Evolutionary conservation across 352 stramenopile species (phyloP).

Genomic region (Globisporangium yorkense): DNA sequence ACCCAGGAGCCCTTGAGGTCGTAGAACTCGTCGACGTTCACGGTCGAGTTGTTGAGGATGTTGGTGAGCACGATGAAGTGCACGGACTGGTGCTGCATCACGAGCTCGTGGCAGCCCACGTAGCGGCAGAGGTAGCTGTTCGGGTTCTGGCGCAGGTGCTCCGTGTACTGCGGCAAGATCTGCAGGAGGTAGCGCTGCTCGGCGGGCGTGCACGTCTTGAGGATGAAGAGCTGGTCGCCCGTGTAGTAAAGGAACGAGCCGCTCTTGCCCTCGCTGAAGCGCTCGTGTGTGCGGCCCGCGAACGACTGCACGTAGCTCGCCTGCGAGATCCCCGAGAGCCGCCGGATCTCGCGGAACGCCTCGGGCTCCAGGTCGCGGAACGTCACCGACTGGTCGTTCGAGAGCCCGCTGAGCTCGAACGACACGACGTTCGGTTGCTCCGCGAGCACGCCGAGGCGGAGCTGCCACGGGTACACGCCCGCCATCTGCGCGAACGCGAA

Average conservation of each 20-base stretch:
- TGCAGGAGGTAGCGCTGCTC: slow-evolving; percentile 83
- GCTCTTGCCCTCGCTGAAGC: slow-evolving; percentile 88
- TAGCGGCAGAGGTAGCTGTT: slow-evolving; percentile 87
- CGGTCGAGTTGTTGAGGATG: slow-evolving; percentile 79
- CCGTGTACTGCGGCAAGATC: slow-evolving; percentile 86
- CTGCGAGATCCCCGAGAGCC: slow-evolving; percentile 70
- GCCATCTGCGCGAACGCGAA: slow-evolving; percentile 66
- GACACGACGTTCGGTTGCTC: slow-evolving; percentile 50
- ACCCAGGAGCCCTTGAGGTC: slow-evolving; percentile 91
- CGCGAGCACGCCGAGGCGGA: slow-evolving; percentile 35
- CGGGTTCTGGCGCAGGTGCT: slow-evolving; percentile 69
- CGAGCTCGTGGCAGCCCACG: slow-evolving; percentile 83
- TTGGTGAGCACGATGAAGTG: slow-evolving; percentile 87
- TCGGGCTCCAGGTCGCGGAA: slow-evolving; percentile 83
- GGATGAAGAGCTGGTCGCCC: slow-evolving; percentile 82
- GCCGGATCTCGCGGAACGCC: slow-evolving; percentile 76
- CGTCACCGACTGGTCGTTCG: slow-evolving; percentile 53
- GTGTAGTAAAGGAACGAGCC: slow-evolving; percentile 89
- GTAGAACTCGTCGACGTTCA: slow-evolving; percentile 87
- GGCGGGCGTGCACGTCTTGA: slow-evolving; percentile 83
- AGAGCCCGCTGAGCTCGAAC: slow-evolving; percentile 67
- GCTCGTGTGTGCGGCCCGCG: slow-evolving; percentile 67
- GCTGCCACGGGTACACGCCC: slow-evolving; percentile 60
- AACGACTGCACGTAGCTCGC: slow-evolving; percentile 79
- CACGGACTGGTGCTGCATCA: slow-evolving; percentile 83